Conservation (phyloP, 768 basidiomycete genomes). For the Lactifluus subvellereus region DNA sequence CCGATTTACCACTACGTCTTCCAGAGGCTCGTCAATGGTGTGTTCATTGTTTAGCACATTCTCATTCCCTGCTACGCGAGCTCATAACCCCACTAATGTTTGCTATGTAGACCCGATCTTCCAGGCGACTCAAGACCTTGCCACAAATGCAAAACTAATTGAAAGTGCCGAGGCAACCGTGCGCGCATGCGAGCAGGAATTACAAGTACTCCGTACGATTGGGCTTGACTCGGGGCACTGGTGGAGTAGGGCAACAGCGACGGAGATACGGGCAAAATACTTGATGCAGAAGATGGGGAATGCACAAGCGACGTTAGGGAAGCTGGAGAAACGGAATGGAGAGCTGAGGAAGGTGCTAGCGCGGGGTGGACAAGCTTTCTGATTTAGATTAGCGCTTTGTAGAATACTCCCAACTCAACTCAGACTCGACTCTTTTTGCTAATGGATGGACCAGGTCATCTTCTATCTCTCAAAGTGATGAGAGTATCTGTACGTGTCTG, state of each 20-base stretch:
- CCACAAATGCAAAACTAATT: conserved; percentile 64
- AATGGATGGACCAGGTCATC: conserved; percentile 55
- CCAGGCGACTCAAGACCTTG: conserved; percentile 74
- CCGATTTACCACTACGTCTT: conserved; percentile 88
- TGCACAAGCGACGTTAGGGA: conserved; percentile 61
- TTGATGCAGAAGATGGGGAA: conserved; percentile 70
- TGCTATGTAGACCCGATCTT: conserved; percentile 60
- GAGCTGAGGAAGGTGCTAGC: conserved; percentile 57
- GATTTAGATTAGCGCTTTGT: neutral
- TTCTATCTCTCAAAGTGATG: conserved; percentile 82
- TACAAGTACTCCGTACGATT: conserved; percentile 61
- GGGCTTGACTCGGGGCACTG: conserved; percentile 44
- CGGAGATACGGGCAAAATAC: conserved; percentile 56
- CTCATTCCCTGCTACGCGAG: neutral
- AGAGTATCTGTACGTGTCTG: conserved; percentile 66
- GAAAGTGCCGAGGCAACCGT: conserved; percentile 56
- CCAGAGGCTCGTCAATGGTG: conserved; percentile 72
- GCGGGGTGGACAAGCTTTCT: conserved; percentile 27
- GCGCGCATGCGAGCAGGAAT: conserved; percentile 68
- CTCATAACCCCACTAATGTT: conserved; percentile 10
- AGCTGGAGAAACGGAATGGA: conserved; percentile 64
- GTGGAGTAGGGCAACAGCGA: conserved; percentile 44
- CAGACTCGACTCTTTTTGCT: neutral
- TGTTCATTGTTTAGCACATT: conserved; percentile 21
- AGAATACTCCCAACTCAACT: neutral